phyloP scores from a whole-genome alignment of 176 grass and related monocot genomes.

The Carex cristatella region DNA sequence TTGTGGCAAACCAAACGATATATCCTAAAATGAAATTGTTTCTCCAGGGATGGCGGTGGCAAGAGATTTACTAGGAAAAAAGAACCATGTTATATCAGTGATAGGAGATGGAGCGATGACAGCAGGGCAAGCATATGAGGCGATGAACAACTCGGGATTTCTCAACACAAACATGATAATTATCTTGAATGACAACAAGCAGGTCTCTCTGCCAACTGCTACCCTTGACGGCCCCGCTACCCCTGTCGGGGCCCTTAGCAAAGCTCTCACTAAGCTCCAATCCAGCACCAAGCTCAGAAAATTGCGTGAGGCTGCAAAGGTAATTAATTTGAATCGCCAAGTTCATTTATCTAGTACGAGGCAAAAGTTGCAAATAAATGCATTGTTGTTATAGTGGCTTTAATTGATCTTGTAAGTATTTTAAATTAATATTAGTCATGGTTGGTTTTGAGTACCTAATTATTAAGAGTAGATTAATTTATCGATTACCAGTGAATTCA shows the following conservation, averaged over 20 bases:
- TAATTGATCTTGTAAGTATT: background rate
- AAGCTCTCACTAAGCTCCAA: slow-evolving; percentile 83
- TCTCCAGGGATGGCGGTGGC: slow-evolving; percentile 78
- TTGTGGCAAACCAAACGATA: background rate
- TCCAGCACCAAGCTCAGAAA: slow-evolving; percentile 78
- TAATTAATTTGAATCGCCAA: slow-evolving; percentile 6
- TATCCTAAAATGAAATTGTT: background rate
- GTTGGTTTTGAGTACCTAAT: background rate
- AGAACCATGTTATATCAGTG: slow-evolving; percentile 83
- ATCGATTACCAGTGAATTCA: background rate
- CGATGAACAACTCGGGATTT: slow-evolving; percentile 92
- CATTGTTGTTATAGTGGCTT: background rate
- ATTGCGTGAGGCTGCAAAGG: slow-evolving; percentile 77
- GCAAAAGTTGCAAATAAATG: background rate
- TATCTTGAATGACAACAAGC: slow-evolving; percentile 93
- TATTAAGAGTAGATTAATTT: background rate
- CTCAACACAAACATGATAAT: slow-evolving; percentile 90
- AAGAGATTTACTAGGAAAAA: slow-evolving; percentile 57
- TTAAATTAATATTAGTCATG: background rate
- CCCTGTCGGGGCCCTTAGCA: slow-evolving; percentile 82
- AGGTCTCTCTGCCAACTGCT: slow-evolving; percentile 85
- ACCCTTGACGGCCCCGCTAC: slow-evolving; percentile 69
- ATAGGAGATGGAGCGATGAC: slow-evolving; percentile 99
- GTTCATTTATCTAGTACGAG: background rate
- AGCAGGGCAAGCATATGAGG: slow-evolving; percentile 89